A percentile compares a stretch with the other conserved stretches of the same genome.
phyloP scores from a whole-genome alignment of 2,329 filamentous ascomycete genomes.

The Fusarium euwallaceae region DNA sequence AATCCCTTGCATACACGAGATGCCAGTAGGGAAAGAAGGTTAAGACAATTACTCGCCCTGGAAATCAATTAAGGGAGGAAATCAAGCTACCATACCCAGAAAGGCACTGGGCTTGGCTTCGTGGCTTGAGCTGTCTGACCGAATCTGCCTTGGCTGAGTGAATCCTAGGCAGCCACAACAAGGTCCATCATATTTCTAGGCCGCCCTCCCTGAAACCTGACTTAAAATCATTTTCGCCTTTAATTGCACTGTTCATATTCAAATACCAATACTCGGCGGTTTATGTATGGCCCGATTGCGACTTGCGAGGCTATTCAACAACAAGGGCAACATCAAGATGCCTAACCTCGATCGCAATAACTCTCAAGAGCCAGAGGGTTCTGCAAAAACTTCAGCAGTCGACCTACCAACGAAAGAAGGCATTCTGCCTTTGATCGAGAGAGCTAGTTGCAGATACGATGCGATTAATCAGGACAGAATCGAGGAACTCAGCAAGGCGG shows the following conservation, averaged over 20 bases:
- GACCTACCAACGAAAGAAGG: background rate
- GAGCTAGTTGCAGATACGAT: background rate
- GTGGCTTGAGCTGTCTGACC: background rate
- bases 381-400: background rate
- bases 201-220: background rate
- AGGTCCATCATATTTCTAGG: background rate
- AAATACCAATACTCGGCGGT: background rate
- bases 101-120: background rate
- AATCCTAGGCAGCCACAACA: conserved; percentile 12
- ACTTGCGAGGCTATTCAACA: background rate
- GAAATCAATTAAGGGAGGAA: background rate
- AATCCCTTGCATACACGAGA: background rate
- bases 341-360: background rate
- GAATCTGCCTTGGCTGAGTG: conserved; percentile 26
- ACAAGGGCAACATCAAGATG: background rate
- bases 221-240: background rate
- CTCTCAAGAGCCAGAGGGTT: too few relatives aligned
- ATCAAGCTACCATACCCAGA: background rate
- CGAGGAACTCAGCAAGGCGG: background rate
- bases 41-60: background rate
- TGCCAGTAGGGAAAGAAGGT: background rate
- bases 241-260: background rate
- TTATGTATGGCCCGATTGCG: background rate
- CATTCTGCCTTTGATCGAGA: background rate
- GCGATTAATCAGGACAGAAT: background rate